Conservation (phyloP, 352 stramenopile genomes). For the Albugo laibachii region DNA sequence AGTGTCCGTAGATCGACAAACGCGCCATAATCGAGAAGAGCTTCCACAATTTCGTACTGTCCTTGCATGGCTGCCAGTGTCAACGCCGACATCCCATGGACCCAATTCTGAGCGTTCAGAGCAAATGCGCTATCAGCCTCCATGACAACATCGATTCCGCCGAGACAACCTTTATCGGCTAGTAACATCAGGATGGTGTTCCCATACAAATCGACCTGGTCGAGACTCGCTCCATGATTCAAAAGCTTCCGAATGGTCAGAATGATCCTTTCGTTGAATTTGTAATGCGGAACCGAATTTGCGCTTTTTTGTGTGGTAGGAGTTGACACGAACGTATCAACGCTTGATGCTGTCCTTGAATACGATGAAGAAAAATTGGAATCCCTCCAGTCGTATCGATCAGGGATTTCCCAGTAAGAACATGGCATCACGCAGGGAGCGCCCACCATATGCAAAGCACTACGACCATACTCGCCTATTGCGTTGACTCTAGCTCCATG, state of each 20-base stretch:
- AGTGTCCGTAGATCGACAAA: slow-evolving; percentile 39
- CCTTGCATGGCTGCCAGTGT: slow-evolving; percentile 49
- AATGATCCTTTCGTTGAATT: slow-evolving; percentile 12
- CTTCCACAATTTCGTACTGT: slow-evolving; percentile 45
- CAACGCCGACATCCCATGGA: slow-evolving; percentile 53
- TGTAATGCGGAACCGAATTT: too few species aligned
- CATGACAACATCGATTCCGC: slow-evolving; percentile 53
- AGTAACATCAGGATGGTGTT: slow-evolving; percentile 70
- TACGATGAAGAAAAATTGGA: slow-evolving; percentile 3
- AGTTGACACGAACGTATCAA: not conserved
- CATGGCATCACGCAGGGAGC: slow-evolving; percentile 30
- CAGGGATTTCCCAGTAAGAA: too few species aligned
- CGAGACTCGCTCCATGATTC: slow-evolving; percentile 33
- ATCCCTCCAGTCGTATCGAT: too few species aligned
- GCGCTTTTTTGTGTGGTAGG: too few species aligned
- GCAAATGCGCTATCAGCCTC: slow-evolving; percentile 36
- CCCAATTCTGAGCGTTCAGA: slow-evolving; percentile 62
- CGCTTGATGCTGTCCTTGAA: slow-evolving; percentile 10
- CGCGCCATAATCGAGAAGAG: slow-evolving; percentile 62
- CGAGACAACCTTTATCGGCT: slow-evolving; percentile 40
- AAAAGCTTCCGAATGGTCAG: slow-evolving; percentile 74
- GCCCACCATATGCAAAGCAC: slow-evolving; percentile 60
- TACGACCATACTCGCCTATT: slow-evolving; percentile 45
- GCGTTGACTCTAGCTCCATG: slow-evolving; percentile 63
- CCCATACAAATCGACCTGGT: slow-evolving; percentile 60